Base-by-base conservation (phyloP, 441 rosid species). In the Gossypium trilobum region DNA sequence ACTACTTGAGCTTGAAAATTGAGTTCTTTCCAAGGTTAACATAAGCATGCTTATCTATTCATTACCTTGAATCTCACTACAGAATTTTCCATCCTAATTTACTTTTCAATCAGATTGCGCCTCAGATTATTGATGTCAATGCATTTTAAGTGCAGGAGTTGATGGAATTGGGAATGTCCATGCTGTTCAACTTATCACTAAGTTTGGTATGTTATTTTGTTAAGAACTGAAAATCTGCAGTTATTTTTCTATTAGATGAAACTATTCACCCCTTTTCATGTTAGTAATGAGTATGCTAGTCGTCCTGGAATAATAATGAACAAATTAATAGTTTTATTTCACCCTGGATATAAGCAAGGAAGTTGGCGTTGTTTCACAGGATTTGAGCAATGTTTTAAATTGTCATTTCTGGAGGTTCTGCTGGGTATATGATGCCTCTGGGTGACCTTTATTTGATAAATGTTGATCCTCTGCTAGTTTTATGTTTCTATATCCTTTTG, bases 91-190 rank as follows among this genome's bases (percentile, higher is more conserved):
- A 13, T 23, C 56, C 42, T 51, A 13, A 13, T 66, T 54, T 10
- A 22, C 31, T 54, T 20, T 66, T 29, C n/a, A 46, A n/a, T 73
- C 33, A 25, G 44, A 71, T 20, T 5, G 14, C 48, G 39, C 33
- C 50, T 64, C 7, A 22, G 39, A 54, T 44, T 14, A 72, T 70
- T 74, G 75, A 70, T 11, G 66, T 69, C 68, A 42, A 57, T 77
- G 60, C 51, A 51, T 29, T 77, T 33, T 71, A 39, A 66, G 11
- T 86, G 85, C 90, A 91, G 99, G 97, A 80, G 93, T 92, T 73
- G 87, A 83, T 54, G 97, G 99, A 72, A 89, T 94, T 52, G 99
- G 97, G 72, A 79, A 77, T 60, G 94, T 91, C 66, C 82, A 84
- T 83, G 97, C 97, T 39, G 82, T 89, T 82, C 85, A 89, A 74